Base-by-base conservation (phyloP, 2,329 filamentous ascomycete genomes). In the Dothistroma septosporum region DNA sequence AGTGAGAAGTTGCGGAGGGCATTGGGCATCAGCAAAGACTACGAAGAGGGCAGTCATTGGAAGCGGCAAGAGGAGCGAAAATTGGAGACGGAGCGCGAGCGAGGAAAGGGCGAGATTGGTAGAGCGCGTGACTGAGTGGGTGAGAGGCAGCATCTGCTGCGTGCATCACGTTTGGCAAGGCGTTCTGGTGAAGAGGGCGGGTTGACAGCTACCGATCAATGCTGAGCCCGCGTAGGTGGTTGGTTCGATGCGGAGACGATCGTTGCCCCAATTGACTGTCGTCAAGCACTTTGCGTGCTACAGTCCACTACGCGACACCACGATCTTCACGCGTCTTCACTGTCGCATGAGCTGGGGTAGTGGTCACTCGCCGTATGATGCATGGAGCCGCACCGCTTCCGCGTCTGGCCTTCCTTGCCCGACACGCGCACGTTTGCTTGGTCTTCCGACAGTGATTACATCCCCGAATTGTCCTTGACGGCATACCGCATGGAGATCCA, bases 11-110 rank as follows among this genome's bases (percentile, higher is more conserved):
- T 99, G 74, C 81, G 93, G 66, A 90, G 83, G 76, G 94, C 94
- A 8, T 80, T 99, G 67, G 92, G 92, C 54, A 96, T 97, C 70
- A 87, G 87, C 72, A 87, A 88, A 72, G 84, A 93, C 74, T 94
- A 94, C 70, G 87, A 93, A 72, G 91, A 95, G 75, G 92, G 91
- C 6, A 84, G 87, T 54, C 90, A 96, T 75, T 94, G 91, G 90
- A 87, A 85, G 77, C 87, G 85, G 65, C 89, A 95, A 74, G 91
- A 94, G 72, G 90, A 93, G 75, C 81, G 87, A 63, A 69, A 68
- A 63, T 35, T 69, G 22, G 68, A 71, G 46, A 32, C 47, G 49
- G 67, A 71, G 59, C 63, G 64, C 19, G 67, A 71, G 53, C 57
- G 58, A 22, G 66, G 37, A 9, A 65, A 60, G 44, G 63, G 63